phyloP scores from a whole-genome alignment of 371 early-diverging fungal genomes.

The Mortierella sp. region DNA sequence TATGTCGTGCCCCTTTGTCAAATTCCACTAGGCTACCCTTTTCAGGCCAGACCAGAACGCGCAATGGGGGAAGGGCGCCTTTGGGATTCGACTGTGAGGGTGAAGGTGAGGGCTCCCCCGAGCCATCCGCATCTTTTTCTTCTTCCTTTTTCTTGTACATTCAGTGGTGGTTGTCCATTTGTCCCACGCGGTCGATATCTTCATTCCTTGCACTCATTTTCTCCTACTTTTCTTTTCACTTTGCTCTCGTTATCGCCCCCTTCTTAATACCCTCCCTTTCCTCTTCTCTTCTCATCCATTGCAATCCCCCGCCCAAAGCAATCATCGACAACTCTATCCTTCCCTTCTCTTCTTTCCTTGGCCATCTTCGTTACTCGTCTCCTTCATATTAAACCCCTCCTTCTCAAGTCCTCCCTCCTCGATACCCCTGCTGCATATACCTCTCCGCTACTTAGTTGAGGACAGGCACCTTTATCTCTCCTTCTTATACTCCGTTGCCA shows the following conservation, averaged over 20 bases:
- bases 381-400: background rate
- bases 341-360: background rate
- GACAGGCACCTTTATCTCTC: background rate
- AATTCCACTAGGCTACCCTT: background rate
- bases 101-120: background rate
- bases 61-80: conserved; percentile 2
- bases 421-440: background rate
- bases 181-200: background rate
- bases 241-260: background rate
- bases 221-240: conserved; percentile 1
- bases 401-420: background rate
- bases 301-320: background rate
- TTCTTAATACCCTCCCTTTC: background rate
- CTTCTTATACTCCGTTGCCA: background rate
- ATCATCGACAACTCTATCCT: background rate
- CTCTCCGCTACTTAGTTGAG: background rate
- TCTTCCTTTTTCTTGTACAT: background rate
- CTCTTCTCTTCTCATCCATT: background rate
- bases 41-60: conserved; percentile 44
- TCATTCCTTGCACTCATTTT: conserved; percentile 2
- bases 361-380: too few relatives aligned
- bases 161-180: background rate
- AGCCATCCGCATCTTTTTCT: background rate
- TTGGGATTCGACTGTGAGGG: background rate
- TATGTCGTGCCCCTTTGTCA: background rate